Base-by-base conservation (phyloP, 768 basidiomycete species). In the Amanita rimosa region DNA sequence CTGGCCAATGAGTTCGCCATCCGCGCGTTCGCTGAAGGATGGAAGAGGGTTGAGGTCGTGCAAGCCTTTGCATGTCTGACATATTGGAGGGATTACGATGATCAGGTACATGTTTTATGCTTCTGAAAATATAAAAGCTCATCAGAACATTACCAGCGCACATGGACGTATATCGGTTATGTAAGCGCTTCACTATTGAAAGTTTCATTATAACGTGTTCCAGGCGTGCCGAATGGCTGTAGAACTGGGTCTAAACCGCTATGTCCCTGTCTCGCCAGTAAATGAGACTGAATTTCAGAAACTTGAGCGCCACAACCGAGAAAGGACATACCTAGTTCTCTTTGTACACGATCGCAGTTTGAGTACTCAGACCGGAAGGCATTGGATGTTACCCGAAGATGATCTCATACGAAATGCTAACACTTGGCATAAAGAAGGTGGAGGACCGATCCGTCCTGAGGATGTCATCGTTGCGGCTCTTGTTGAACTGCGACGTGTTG, bases 311-410 rank as follows among this genome's bases (percentile, higher is more conserved):
- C 80, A 89, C 31, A 90, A 91, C 58, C 74, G 85, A 53, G 89
- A 92, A 64, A 76, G 88, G 52, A 89, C 88, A 1, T 91, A 88
- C 62, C 76, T 92, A 42, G 86, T 92, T 11, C 65, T 92, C 11
- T 92, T 85, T 57, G 81, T 88, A 37, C 89, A 92, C 57, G 88
- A 92, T 63, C 81, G 88, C 47, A 86, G 83, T 58, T 72, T 91
- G 40, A 85, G 82, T 64, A 89, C 84, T 63, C 88, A 91, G 63
- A 90, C 88, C 1, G 89, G 88, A 42, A 72, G 84, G 37, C 80
- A 78, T 52, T 90, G 86, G 86, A 91, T 91, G 89, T 73, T 92
- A 16, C 85, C 84, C 7, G 88, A 90, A 68, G 85, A 86, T 58
- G 85, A 89, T 48, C 72, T 89, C 50, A 75, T 90, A 51, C 73